phyloP scores from a whole-genome alignment of 805 yeast genomes.

The Ogataea pilisensis region DNA sequence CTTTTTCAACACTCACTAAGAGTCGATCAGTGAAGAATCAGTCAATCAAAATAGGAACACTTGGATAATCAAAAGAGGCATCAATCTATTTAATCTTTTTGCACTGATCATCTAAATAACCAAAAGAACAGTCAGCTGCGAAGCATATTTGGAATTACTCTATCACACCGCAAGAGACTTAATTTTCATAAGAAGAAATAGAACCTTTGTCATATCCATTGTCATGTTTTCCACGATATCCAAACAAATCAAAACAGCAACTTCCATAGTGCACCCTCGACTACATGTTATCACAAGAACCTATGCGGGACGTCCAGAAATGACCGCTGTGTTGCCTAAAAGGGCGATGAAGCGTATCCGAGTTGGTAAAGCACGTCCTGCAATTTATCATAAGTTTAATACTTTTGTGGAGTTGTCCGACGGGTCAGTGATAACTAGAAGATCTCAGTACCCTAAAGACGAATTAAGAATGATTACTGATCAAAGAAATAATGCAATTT shows the following conservation, averaged over 20 bases:
- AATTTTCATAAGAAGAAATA: no score
- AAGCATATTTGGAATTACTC: no score
- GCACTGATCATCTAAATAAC: no score
- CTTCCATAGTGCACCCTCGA: background rate
- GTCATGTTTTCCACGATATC: background rate
- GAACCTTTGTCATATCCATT: no score
- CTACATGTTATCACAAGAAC: conserved; percentile 11
- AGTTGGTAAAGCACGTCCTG: conserved; percentile 88
- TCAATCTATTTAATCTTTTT: no score
- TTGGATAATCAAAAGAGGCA: no score
- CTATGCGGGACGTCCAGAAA: conserved; percentile 30
- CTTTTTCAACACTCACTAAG: no score
- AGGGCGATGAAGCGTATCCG: conserved; percentile 68
- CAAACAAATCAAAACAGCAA: background rate
- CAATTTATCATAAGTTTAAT: conserved; percentile 87
- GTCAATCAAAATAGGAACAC: no score
- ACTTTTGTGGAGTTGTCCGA: conserved; percentile 87
- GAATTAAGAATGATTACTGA: conserved; percentile 84
- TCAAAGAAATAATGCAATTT: conserved; percentile 78
- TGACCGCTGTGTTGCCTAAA: conserved; percentile 28
- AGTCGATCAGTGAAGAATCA: no score
- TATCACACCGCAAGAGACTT: no score
- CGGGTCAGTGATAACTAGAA: conserved; percentile 82
- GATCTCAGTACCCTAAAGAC: conserved; percentile 82
- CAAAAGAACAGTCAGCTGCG: no score